A percentile compares a stretch with the other conserved stretches of the same genome.
Evolutionary conservation across 805 yeast genomes (phyloP).

Genomic region (Lipomyces starkeyi): DNA sequence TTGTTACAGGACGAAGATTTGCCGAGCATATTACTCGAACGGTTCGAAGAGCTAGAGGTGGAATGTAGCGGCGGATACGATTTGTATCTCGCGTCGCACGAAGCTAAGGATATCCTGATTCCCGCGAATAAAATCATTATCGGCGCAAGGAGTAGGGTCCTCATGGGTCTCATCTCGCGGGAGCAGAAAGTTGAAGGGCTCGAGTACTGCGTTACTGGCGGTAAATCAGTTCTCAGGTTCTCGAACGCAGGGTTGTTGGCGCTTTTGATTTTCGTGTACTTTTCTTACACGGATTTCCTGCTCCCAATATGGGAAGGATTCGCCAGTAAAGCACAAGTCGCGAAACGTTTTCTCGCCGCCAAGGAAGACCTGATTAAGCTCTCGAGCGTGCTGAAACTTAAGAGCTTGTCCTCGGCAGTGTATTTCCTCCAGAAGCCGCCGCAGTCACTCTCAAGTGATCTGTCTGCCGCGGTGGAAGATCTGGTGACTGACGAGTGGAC

Average conservation of each 20-base stretch:
- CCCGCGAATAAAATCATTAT: constrained; percentile 34
- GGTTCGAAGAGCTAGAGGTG: constrained; percentile 24
- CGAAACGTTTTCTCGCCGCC: constrained; percentile 30
- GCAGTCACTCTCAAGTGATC: constrained; percentile 20
- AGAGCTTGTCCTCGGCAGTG: constrained; percentile 34
- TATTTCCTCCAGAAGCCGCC: constrained; percentile 26
- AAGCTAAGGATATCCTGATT: constrained; percentile 32
- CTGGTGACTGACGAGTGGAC: constrained; percentile 25
- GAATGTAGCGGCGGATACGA: constrained; percentile 25
- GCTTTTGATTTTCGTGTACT: constrained; percentile 53
- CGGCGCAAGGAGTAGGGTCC: constrained; percentile 29
- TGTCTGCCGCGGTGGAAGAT: constrained; percentile 21
- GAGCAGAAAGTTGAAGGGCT: constrained; percentile 8
- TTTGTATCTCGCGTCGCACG: constrained; percentile 27
- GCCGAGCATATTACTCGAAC: constrained; percentile 25
- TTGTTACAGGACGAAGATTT: constrained; percentile 28
- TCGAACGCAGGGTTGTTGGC: constrained; percentile 38
- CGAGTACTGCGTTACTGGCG: constrained; percentile 5
- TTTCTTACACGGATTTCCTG: constrained; percentile 56
- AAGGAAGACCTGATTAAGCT: constrained; percentile 41
- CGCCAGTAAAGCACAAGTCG: constrained; percentile 39
- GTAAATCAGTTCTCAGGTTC: constrained; percentile 16
- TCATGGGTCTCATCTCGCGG: constrained; percentile 39
- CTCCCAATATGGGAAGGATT: constrained; percentile 55
- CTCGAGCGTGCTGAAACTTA: constrained; percentile 34